These are phyloP conservation scores for Salix exigua DNA, from an alignment of 345 rosid species.

Conservation along the genomic window DNA sequence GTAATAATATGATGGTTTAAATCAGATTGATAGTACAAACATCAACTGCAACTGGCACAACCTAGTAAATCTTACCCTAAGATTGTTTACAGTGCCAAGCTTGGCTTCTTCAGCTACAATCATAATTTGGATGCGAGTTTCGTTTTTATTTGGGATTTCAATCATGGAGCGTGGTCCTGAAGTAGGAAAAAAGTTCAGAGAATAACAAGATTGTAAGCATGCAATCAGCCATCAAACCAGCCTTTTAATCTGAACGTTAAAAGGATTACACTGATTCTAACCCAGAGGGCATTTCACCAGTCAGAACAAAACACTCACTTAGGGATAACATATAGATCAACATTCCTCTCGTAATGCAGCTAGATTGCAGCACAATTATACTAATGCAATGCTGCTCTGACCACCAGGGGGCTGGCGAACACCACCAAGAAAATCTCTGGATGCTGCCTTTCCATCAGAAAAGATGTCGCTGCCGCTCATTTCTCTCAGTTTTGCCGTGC, in stretches of 20 bases:
- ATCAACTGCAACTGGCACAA: too few relatives aligned
- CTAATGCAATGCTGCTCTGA: slow-evolving; percentile 87
- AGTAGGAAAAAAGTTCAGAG: neutral
- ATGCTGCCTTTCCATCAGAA: slow-evolving; percentile 81
- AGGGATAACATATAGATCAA: neutral
- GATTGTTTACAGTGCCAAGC: neutral
- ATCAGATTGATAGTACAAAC: too few relatives aligned
- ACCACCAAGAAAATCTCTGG: slow-evolving; percentile 86
- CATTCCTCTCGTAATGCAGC: slow-evolving; percentile 4
- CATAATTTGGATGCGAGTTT: neutral
- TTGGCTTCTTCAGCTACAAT: neutral
- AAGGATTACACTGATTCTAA: slow-evolving; percentile 4
- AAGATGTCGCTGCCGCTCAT: slow-evolving; percentile 81
- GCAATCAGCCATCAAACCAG: slow-evolving; percentile 14
- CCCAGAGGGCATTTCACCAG: slow-evolving; percentile 9
- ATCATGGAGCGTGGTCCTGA: neutral
- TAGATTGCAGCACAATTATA: slow-evolving; percentile 30
- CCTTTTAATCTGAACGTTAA: slow-evolving; percentile 22
- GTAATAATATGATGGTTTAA: too few relatives aligned
- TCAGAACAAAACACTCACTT: slow-evolving; percentile 21
- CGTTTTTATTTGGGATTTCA: neutral
- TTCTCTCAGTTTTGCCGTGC: slow-evolving; percentile 70
- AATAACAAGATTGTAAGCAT: neutral
- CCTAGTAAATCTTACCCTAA: too few relatives aligned
- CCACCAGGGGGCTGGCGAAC: slow-evolving; percentile 99